A percentile compares a stretch with the other conserved stretches of the same genome.
Evolutionary conservation across 2,329 filamentous ascomycete genomes (phyloP).

Genomic region (Fusarium equiseti): DNA sequence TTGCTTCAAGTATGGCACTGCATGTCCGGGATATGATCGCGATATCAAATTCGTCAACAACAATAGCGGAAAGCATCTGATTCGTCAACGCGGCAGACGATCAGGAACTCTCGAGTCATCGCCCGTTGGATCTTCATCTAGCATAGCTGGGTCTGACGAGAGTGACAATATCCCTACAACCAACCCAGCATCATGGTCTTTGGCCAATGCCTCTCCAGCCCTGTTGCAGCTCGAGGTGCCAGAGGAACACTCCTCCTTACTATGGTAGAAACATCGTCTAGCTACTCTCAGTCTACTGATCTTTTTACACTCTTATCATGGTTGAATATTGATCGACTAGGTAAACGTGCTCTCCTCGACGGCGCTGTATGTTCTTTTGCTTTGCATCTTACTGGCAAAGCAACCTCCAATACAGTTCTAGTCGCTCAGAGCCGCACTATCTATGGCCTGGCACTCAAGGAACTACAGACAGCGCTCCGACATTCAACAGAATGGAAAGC

Average conservation of each 20-base stretch:
- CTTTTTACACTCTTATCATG: conserved; percentile 46
- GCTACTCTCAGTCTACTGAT: conserved; percentile 39
- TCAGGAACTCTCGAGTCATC: conserved; percentile 14
- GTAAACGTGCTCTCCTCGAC: conserved; percentile 53
- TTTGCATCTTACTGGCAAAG: conserved; percentile 55
- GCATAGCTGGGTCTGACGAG: conserved; percentile 20
- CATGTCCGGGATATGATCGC: conserved; percentile 56
- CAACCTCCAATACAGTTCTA: conserved; percentile 46
- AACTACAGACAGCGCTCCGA: conserved; percentile 53
- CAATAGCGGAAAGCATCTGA: conserved; percentile 52
- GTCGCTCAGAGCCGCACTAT: conserved; percentile 53
- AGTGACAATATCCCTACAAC: conserved; percentile 1
- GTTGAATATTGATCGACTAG: conserved; percentile 49
- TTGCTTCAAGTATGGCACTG: conserved; percentile 54
- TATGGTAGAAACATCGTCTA: conserved; percentile 47
- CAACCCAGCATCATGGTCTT: conserved; percentile 7
- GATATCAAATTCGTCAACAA: conserved; percentile 54
- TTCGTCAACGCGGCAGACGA: conserved; percentile 49
- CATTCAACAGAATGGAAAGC: conserved; percentile 55
- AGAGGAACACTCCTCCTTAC: conserved; percentile 50
- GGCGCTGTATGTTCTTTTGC: conserved; percentile 55
- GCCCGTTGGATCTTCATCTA: conserved; percentile 27
- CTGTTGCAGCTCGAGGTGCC: conserved; percentile 35
- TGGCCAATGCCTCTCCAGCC: conserved; percentile 24
- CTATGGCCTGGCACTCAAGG: conserved; percentile 54